These are phyloP conservation scores for Aspergillus texensis DNA, from an alignment of 2,329 filamentous ascomycete genomes.

Conservation along the genomic window DNA sequence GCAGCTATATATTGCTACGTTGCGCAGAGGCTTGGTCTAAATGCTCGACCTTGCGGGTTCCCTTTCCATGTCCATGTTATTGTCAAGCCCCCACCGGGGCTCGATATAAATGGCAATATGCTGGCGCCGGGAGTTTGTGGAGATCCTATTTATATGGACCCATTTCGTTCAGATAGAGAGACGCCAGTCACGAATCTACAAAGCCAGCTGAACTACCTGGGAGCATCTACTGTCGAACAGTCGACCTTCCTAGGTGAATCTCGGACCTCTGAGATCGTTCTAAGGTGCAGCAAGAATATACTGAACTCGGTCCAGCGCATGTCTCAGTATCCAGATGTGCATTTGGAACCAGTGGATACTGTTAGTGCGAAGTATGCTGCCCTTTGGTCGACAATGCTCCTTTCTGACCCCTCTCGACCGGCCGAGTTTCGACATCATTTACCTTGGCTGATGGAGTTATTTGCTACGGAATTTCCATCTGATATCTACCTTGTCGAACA, in stretches of 20 bases:
- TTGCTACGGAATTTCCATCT: conserved; percentile 68
- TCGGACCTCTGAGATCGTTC: conserved; percentile 66
- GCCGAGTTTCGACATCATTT: conserved; percentile 64
- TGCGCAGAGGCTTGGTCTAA: conserved; percentile 72
- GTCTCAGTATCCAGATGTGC: conserved; percentile 34
- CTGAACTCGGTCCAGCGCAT: conserved; percentile 67
- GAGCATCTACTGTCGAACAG: conserved; percentile 42
- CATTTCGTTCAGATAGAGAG: conserved; percentile 72
- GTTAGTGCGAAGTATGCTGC: conserved; percentile 70
- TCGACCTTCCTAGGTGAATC: conserved; percentile 65
- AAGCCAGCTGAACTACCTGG: conserved; percentile 59
- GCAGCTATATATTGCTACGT: conserved; percentile 83
- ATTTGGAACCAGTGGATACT: conserved; percentile 52
- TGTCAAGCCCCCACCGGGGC: conserved; percentile 63
- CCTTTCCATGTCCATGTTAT: conserved; percentile 85
- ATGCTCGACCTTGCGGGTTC: conserved; percentile 77
- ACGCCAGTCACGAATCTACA: conserved; percentile 63
- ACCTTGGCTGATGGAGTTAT: conserved; percentile 65
- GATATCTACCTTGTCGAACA: conserved; percentile 72
- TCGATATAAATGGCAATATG: conserved; percentile 60
- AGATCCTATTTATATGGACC: conserved; percentile 78
- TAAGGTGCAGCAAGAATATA: conserved; percentile 80
- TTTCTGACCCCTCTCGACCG: conserved; percentile 45
- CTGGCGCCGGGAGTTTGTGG: conserved; percentile 24
- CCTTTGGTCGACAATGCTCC: conserved; percentile 69